phyloP scores from a whole-genome alignment of 2,329 filamentous ascomycete genomes.

The Colletotrichum salicis region DNA sequence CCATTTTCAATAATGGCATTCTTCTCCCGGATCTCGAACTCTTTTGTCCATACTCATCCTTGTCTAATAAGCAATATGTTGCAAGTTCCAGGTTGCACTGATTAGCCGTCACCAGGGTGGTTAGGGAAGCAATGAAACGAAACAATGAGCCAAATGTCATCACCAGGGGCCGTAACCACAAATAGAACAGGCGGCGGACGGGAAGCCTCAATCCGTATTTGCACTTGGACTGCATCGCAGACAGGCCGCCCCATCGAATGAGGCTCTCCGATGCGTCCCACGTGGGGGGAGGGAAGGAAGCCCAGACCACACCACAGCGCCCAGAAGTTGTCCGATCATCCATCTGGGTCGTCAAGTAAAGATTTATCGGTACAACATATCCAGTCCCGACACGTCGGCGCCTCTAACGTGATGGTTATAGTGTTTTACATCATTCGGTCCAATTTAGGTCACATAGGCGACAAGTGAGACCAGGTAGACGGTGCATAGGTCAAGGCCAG shows the following conservation, averaged over 20 bases:
- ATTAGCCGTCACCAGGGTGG: background rate
- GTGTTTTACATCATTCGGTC: background rate
- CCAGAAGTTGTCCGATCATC: background rate
- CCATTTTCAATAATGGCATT: constrained; percentile 25
- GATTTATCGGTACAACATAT: background rate
- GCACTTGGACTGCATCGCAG: constrained; percentile 1
- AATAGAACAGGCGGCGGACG: constrained; percentile 11
- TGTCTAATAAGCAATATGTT: constrained; percentile 18
- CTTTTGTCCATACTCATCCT: background rate
- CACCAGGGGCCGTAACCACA: background rate
- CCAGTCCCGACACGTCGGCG: background rate
- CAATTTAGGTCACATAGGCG: background rate
- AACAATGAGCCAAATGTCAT: constrained; percentile 22
- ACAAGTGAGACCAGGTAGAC: too few relatives aligned
- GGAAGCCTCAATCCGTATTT: constrained; percentile 4
- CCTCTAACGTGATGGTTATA: background rate
- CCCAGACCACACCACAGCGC: background rate
- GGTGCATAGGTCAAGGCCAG: background rate
- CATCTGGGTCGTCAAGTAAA: too few relatives aligned
- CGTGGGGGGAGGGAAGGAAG: constrained; percentile 21
- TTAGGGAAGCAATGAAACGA: constrained; percentile 15
- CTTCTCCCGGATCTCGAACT: constrained; percentile 1
- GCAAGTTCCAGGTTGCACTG: background rate
- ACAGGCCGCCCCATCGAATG: constrained; percentile 32
- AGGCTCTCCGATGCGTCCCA: constrained; percentile 31